Evolutionary conservation across 2,329 filamentous ascomycete genomes (phyloP), one percentile per base, ranked within the genome.

Genomic region (Penicillium sp.): DNA sequence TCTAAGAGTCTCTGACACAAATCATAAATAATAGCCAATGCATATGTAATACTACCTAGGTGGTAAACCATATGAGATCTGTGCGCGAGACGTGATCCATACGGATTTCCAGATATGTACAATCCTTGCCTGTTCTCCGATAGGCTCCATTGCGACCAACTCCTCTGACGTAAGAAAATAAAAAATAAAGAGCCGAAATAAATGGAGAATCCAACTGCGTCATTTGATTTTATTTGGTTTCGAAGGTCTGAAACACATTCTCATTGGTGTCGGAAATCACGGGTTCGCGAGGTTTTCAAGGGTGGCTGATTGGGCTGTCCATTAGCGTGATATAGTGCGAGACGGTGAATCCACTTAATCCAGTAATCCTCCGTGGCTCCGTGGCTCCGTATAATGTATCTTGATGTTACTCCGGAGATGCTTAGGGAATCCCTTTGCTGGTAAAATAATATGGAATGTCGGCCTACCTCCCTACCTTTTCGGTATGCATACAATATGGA

Each of bases 311-410:
- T 53, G 42, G 50, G 40, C 39, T 44, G 22, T 22, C 7, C 34
- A 29, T 31, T 53, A 53, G 51, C 20, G 51, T 47, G 29, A 35
- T 42, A 43, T 49, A 42, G 49, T 29, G 51, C 35, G 13, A 34
- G 31, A 16, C 49, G n/a, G 38, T 16, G 11, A 31, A 48, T 39
- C 42, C 50, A 53, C 50, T 48, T 5, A 18, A 29, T 20, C 20
- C 18, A 5, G 39, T 18, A 50, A 39, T 14, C 24, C 34, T 18
- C 35, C 34, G 18, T 43, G 2, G n/a, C n/a, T n/a, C n/a, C n/a
- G n/a, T n/a, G n/a, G 24, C 26, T 29, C 26, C 26, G 26, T 29
- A 11, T 29, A 22, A 16, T 38, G 10, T 18, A 39, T 16, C 22
- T 22, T 40, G 20, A 22, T 4, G 18, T 22, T 16, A 14, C 5